These are phyloP conservation scores for Colletotrichum tamarilloi DNA, from an alignment of 2,329 filamentous ascomycete species.

Conservation along the genomic window DNA sequence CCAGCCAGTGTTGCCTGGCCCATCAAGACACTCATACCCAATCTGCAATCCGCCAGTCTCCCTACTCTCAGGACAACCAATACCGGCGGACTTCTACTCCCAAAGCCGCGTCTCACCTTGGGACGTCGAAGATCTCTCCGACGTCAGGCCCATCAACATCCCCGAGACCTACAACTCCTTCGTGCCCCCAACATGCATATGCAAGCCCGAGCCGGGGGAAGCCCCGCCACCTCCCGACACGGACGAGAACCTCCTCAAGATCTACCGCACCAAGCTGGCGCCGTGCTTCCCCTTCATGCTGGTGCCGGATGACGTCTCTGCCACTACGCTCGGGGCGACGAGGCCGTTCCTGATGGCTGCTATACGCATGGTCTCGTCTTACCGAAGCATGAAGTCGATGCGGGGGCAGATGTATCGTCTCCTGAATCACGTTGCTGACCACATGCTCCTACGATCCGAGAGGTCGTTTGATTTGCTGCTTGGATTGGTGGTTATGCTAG, in stretches of 20 bases:
- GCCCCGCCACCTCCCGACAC: constrained; percentile 54
- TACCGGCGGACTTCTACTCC: not conserved
- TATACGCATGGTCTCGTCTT: constrained; percentile 62
- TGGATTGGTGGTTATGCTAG: constrained; percentile 60
- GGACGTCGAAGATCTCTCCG: constrained; percentile 30
- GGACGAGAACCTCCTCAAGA: constrained; percentile 57
- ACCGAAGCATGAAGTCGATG: constrained; percentile 59
- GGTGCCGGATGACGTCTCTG: constrained; percentile 49
- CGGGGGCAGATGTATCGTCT: constrained; percentile 61
- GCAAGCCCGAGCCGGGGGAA: constrained; percentile 53
- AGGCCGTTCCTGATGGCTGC: constrained; percentile 61
- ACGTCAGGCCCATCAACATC: constrained; percentile 45
- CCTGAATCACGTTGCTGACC: constrained; percentile 57
- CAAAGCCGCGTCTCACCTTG: constrained; percentile 15
- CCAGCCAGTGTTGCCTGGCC: too few relatives aligned
- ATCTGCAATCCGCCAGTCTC: not conserved
- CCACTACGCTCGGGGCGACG: constrained; percentile 49
- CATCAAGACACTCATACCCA: not conserved
- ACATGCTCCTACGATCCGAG: constrained; percentile 61
- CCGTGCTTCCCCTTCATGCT: constrained; percentile 60
- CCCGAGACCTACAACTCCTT: constrained; percentile 58
- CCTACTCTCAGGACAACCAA: not conserved
- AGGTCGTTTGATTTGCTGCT: constrained; percentile 62
- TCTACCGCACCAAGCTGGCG: constrained; percentile 56
- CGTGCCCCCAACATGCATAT: constrained; percentile 59